Base-by-base conservation (phyloP, 2,329 filamentous ascomycete genomes). In the Colletotrichum sp. region DNA sequence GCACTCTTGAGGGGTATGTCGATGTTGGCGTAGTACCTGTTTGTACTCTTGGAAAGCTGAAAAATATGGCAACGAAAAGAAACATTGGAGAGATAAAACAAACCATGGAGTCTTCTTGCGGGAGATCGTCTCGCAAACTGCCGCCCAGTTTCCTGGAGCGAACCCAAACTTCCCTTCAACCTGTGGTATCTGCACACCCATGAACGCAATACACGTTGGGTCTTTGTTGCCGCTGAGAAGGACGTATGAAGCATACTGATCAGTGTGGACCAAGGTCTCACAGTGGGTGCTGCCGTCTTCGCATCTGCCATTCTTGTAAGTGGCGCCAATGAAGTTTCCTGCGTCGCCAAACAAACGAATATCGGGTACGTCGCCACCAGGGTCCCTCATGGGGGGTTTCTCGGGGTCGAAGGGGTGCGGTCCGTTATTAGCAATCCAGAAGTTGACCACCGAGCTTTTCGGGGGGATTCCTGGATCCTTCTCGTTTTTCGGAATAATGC, bases 371-470 rank as follows among this genome's bases (percentile, higher is more conserved):
- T 58, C 55, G 21, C 55, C 55, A 18, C 55, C 55, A 18, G 55
- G 27, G 15, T 31, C 2, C 0, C 0, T 47, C 18, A 47, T 2
- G 9, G 9, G 9, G 18, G 38, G 1, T 9, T n/a, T 6, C 6
- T 9, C n/a, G 9, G 38, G 18, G 38, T 47, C 18, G 9, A n/a
- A 7, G 0, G 38, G 38, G 38, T n/a, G 9, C 18, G 38, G 38
- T n/a, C 38, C 38, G n/a, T 47, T 18, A 6, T 47, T 21, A 47
- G 1, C 38, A 12, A 47, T 47, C 38, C 38, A 47, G 38, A 47
- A 47, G 38, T 47, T 47, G 3, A 47, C 2, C 38, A 12, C 12
- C 38, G 38, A 7, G 29, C 8, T 31, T 7, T 31, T 31, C 29
- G 29, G 29, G 24, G 24, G 24, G 24, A 6, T 5, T 27, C 24